Base-by-base conservation (phyloP, 768 basidiomycete species). In the Agrocybe pediades region DNA sequence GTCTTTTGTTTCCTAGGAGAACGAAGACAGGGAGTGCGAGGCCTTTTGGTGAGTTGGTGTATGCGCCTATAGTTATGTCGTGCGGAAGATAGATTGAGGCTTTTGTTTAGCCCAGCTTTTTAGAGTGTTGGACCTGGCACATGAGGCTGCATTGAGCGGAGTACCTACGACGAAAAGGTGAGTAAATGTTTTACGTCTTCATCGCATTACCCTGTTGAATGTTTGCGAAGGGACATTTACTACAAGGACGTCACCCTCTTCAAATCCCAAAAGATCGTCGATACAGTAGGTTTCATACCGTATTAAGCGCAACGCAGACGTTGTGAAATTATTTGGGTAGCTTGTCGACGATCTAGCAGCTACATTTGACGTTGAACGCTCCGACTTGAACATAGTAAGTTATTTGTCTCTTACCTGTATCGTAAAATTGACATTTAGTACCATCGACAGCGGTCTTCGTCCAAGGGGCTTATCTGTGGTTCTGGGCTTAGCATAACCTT, bases 311-410 rank as follows among this genome's bases (percentile, higher is more conserved):
- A n/a, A 29, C 29, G 29, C 24, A 21, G 6, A 21, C 8, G 19
- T 41, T 7, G 6, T 26, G 29, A 46, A 30, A 30, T 30, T 48
- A 33, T n/a, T 39, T 41, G 16, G 21, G 5, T 54, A 96, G 94
- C 75, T 97, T 7, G 84, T 96, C 23, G 95, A 97, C 61, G 91
- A 96, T 62, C 71, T 98, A 13, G 91, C 94, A 1, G 92, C 93
- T 0, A 92, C 93, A 0, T 82, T 95, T 29, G 73, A 78, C 8
- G 66, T 94, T 7, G 76, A 85, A 46, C 78, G 96, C 41, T 80
- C 83, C 6, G 89, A 92, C 61, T 75, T 98, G 49, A 87, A 90
- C 62, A 84, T 98, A 27, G 95, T 93, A 58, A 60, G 78, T 36
- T 27, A 24, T 17, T 54, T 3, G 24, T 24, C 42, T 20, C 20